A percentile compares a stretch with the other conserved stretches of the same genome.
phyloP scores from a whole-genome alignment of 179 eudicot genomes.

The Spergularia azorica region DNA sequence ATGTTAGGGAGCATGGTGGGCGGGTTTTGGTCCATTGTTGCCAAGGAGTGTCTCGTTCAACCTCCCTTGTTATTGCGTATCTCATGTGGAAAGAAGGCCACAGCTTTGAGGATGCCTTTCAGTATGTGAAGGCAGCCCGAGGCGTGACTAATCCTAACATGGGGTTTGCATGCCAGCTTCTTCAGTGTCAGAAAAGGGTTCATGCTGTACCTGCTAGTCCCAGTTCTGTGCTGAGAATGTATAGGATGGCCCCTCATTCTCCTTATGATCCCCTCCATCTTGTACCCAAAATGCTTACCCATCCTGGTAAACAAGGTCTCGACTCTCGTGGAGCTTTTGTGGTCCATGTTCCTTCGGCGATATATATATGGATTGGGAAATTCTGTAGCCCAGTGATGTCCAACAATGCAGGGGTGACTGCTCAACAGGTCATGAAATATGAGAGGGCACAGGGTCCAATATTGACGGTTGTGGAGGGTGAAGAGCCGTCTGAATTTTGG shows the following conservation, averaged over 20 bases:
- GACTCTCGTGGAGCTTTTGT: slow-evolving; percentile 95
- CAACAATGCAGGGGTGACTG: slow-evolving; percentile 64
- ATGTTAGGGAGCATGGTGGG: slow-evolving; percentile 78
- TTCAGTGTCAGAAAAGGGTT: slow-evolving; percentile 82
- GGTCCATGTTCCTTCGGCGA: slow-evolving; percentile 71
- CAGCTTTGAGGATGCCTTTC: slow-evolving; percentile 86
- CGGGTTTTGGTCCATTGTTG: slow-evolving; percentile 90
- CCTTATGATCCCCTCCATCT: slow-evolving; percentile 92
- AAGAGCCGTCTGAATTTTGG: slow-evolving; percentile 77
- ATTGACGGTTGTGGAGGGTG: slow-evolving; percentile 60
- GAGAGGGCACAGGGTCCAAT: slow-evolving; percentile 73
- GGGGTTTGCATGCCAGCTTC: slow-evolving; percentile 93
- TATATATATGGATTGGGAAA: slow-evolving; percentile 88
- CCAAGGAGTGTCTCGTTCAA: slow-evolving; percentile 90
- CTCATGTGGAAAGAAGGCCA: slow-evolving; percentile 88
- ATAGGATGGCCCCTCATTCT: slow-evolving; percentile 93
- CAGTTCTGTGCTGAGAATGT: slow-evolving; percentile 78
- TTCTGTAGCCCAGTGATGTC: slow-evolving; percentile 60
- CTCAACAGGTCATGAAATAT: slow-evolving; percentile 68
- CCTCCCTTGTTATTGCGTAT: slow-evolving; percentile 89
- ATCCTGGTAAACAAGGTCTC: slow-evolving; percentile 50
- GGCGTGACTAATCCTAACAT: slow-evolving; percentile 91
- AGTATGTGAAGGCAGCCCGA: slow-evolving; percentile 78
- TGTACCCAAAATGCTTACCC: slow-evolving; percentile 71
- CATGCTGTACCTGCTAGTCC: slow-evolving; percentile 82